Base-by-base conservation (phyloP, 768 basidiomycete species). In the Trametes gibbosa region DNA sequence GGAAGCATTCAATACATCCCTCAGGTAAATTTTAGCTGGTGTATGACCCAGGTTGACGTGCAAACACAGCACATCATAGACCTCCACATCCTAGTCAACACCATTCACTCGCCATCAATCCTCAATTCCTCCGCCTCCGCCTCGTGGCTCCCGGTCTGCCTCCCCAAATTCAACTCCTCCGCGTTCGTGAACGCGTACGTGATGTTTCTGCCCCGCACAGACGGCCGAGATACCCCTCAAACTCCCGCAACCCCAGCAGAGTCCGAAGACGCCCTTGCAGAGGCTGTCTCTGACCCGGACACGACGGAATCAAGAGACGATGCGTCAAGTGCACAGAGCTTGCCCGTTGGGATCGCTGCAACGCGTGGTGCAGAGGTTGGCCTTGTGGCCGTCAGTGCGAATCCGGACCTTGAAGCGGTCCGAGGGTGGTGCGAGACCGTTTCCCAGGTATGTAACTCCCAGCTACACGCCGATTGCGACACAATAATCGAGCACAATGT, bases 1-100 rank as follows among this genome's bases (percentile, higher is more conserved):
- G 81, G 69, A 95, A 91, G 68, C 96, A 98, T 68, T 95, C 93
- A 0, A 94, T 99, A 65, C 95, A 99, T 70, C 95, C 95, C 19
- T 85, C 91, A 43, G 92, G 92, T 89, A 64, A 52, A 45, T 23
- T 6, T 76, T 63, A 27, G 19, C 14, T 2, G 2, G 14, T 21
- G 32, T 27, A 21, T 53, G 59, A 54, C 12, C 12, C 13, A 14
- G n/a, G 16, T 29, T 32, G 19, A 8, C 21, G 17, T 24, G 39
- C 19, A 51, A 66, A 49, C 17, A 32, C 16, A 7, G 23, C 0
- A 21, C 32, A 10, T 17, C 13, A 41, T 69, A 86, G 97, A 98
- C 68, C 84, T 99, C 19, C 95, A 97, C 68, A 86, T 97, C 49
- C 81, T 98, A 29, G 79, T 98, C 53, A 98, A 96, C 69, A 96